Evolutionary conservation across 129 eudicot genomes (phyloP), one percentile per base, ranked within the genome.

Genomic region (Sambucus nigra): DNA sequence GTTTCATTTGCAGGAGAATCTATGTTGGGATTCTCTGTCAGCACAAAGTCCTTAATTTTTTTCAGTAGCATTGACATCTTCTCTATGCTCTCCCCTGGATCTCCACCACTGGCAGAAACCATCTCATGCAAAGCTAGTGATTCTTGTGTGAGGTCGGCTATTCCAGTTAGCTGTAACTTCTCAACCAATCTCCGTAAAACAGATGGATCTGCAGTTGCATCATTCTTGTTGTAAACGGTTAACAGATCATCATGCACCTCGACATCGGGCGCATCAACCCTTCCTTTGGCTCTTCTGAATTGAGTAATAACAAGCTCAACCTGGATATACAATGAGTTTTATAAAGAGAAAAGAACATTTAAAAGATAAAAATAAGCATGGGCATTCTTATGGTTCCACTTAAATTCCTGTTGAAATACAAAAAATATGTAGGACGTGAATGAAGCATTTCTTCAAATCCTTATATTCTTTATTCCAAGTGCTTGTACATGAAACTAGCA

Each of bases 91-190:
- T 78, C 84, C 21, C 79, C 94, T n/a, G 92, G 85, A 68, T 84
- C 97, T 20, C 80, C 91, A 45, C 69, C 80, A 39, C 78, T 75
- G 9, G 74, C 54, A 32, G 74, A 32, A 55, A 85, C 98, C 95
- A 91, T 78, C 65, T 91, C 98, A 67, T 82, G 95, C 75, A 91
- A 69, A 50, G 98, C 94, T 46, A 76, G 66, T 48, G 98, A 85
- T 67, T 91, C 98, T 44, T 85, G 89, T 23, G 86, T 91, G 49
- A 91, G 78, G 64, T 91, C 95, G 25, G 76, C 73, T 63, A 85
- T 76, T 69, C 78, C 81, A 35, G 59, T 72, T 9, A 91, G 73
- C 68, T 85, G 94, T 55, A 91, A 70, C 57, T 85, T 91, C 28
- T 82, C 94, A 16, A 71, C 82, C 64, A 91, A 62, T 69, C 89